These are phyloP conservation scores for Fusarium sp. DNA, from an alignment of 2,329 filamentous ascomycete species.

Conservation along the genomic window DNA sequence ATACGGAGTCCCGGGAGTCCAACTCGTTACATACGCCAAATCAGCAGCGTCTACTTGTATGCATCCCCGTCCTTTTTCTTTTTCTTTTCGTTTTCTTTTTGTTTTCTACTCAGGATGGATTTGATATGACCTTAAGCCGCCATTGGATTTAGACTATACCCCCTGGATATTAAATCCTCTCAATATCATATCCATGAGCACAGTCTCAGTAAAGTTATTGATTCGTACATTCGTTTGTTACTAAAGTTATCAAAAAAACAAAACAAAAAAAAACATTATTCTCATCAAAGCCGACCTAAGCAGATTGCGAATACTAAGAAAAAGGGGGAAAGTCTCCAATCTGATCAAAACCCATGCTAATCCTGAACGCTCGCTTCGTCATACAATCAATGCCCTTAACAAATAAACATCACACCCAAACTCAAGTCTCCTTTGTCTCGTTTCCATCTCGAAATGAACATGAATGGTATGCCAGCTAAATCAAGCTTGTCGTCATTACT, in stretches of 20 bases:
- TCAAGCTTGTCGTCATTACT: constrained; percentile 8
- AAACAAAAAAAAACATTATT: constrained; percentile 15
- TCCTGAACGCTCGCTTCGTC: constrained; percentile 18
- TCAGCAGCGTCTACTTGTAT: no score
- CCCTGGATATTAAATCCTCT: no score
- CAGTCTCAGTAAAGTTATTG: neutral
- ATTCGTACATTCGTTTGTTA: constrained; percentile 25
- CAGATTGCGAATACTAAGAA: neutral
- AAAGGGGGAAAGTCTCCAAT: neutral
- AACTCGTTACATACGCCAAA: neutral
- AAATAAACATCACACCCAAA: neutral
- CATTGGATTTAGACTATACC: no score
- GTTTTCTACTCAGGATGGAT: no score
- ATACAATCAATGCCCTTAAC: constrained; percentile 15
- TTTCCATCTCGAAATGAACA: constrained; percentile 8
- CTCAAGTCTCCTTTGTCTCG: neutral
- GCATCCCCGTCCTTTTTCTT: no score
- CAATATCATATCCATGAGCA: neutral
- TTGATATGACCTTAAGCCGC: no score
- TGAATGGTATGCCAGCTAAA: constrained; percentile 24
- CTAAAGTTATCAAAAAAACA: constrained; percentile 7
- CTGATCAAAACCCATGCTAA: constrained; percentile 17
- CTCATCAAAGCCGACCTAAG: constrained; percentile 1
- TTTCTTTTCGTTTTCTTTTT: no score
- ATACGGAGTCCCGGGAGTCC: no score